Percentiles rank a stretch among this genome's conserved stretches.
Evolutionary conservation across 2,329 filamentous ascomycete genomes (phyloP).

Genomic region (Diaporthe helianthi): DNA sequence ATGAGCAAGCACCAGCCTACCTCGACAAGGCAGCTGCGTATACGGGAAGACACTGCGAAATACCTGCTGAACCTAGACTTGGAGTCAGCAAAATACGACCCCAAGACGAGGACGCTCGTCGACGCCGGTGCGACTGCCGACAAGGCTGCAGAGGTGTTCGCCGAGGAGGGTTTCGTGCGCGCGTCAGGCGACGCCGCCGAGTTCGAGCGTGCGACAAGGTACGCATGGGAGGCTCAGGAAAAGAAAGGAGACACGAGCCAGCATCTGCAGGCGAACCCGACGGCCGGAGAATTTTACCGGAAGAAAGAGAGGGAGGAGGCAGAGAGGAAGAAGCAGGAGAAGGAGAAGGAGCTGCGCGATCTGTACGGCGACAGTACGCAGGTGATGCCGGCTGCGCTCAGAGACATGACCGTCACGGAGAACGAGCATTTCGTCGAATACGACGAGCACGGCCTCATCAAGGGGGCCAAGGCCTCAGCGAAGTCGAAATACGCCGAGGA

Average conservation of each 20-base stretch:
- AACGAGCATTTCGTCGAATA: constrained; percentile 93
- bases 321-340: constrained; percentile 71
- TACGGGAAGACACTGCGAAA: constrained; percentile 96
- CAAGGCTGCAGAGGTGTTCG: constrained; percentile 81
- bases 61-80: constrained; percentile 94
- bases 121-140: constrained; percentile 83
- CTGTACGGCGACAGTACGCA: constrained; percentile 77
- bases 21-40: constrained; percentile 85
- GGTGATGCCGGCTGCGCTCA: constrained; percentile 65
- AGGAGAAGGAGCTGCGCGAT: constrained; percentile 74
- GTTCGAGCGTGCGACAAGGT: constrained; percentile 86
- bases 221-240: constrained; percentile 97
- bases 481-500: constrained; percentile 95
- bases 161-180: constrained; percentile 91
- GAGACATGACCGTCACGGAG: constrained; percentile 74
- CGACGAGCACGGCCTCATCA: constrained; percentile 87
- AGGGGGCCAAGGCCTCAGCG: constrained; percentile 79
- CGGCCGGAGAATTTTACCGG: constrained; percentile 83
- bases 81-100: constrained; percentile 97
- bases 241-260: constrained; percentile 77
- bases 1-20: constrained; percentile 95
- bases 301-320: constrained; percentile 81
- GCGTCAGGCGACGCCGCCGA: constrained; percentile 90
- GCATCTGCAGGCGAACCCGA: constrained; percentile 96
- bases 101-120: constrained; percentile 91